A percentile compares a stretch with the other conserved stretches of the same genome.
phyloP scores from a whole-genome alignment of 2,329 filamentous ascomycete genomes.

The Sphaerostilbella broomeana region DNA sequence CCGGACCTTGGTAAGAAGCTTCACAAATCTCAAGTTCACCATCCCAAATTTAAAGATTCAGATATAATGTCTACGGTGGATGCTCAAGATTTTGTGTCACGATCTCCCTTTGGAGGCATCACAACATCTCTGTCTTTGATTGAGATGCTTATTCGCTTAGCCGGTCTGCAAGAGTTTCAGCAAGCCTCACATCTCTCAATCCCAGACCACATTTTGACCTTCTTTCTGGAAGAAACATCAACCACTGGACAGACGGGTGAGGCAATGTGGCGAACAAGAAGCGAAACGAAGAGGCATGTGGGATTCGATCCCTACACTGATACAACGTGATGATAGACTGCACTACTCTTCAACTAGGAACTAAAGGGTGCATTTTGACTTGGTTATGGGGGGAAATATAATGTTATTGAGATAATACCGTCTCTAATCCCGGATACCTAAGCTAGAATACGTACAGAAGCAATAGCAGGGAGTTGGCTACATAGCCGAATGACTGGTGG shows the following conservation, averaged over 20 bases:
- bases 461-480: too few relatives aligned
- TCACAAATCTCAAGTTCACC: neutral
- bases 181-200: conserved; percentile 85
- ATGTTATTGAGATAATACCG: too few relatives aligned
- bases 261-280: conserved; percentile 37
- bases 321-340: conserved; percentile 17
- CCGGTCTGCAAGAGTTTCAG: conserved; percentile 85
- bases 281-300: conserved; percentile 42
- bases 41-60: neutral
- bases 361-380: too few relatives aligned
- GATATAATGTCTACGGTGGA: conserved; percentile 8
- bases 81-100: conserved; percentile 27
- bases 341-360: too few relatives aligned
- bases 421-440: too few relatives aligned
- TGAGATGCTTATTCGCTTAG: conserved; percentile 80
- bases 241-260: conserved; percentile 44
- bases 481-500: too few relatives aligned
- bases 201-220: conserved; percentile 79
- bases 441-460: too few relatives aligned
- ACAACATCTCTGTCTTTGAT: conserved; percentile 63
- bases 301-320: conserved; percentile 54
- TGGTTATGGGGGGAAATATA: too few relatives aligned
- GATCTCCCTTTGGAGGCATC: conserved; percentile 46
- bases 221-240: conserved; percentile 66
- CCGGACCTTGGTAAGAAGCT: conserved; percentile 10